Conservation (phyloP, 2,329 filamentous ascomycete species). For the Fusarium circinatum region DNA sequence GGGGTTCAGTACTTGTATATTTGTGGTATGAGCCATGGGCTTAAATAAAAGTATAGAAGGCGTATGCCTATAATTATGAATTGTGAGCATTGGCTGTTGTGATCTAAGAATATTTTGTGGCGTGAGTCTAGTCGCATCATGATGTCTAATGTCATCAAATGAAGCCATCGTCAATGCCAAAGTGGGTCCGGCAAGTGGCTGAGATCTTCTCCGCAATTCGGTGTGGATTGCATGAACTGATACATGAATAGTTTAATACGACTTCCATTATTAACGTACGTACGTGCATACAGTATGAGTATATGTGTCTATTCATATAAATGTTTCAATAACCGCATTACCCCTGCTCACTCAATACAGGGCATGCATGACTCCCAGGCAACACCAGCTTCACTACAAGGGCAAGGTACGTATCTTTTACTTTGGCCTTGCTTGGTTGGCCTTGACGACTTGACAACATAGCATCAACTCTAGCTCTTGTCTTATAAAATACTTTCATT, state of each 20-base stretch:
- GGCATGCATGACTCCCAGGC: constrained; percentile 17
- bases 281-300: background rate
- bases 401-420: constrained; percentile 21
- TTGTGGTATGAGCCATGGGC: background rate
- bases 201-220: constrained; percentile 26
- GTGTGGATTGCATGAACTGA: constrained; percentile 30
- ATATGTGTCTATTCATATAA: background rate
- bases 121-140: background rate
- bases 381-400: constrained; percentile 1
- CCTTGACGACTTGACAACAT: constrained; percentile 29
- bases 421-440: constrained; percentile 21
- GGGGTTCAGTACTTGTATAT: constrained; percentile 2
- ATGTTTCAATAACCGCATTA: background rate
- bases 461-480: constrained; percentile 1
- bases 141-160: background rate
- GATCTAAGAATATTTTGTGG: background rate
- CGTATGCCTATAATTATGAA: constrained; percentile 7
- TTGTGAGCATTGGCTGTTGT: background rate
- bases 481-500: background rate
- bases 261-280: background rate
- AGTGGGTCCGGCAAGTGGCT: constrained; percentile 10
- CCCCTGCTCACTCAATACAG: constrained; percentile 9
- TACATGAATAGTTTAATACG: background rate
- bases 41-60: constrained; percentile 32
- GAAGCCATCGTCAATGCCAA: constrained; percentile 3